Base-by-base conservation (phyloP, 352 stramenopile species). In the Globisporangium nodosum region DNA sequence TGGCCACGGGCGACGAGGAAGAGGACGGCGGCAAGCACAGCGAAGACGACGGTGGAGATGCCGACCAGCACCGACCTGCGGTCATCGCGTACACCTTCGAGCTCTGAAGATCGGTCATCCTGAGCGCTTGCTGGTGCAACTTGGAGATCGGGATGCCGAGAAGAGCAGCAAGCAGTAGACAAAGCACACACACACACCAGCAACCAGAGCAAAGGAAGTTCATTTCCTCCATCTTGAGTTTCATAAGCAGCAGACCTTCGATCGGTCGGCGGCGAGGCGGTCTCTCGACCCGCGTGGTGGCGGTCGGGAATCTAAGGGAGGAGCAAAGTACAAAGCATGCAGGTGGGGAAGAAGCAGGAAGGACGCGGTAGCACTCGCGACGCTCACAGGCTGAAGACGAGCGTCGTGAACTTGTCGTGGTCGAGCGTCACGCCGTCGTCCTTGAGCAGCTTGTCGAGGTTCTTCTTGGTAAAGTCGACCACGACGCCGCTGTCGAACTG, bases 391-490 rank as follows among this genome's bases (percentile, higher is more conserved):
- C 81, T 89, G 67, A 94, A 94, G 54, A 94, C 85, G 53, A 90
- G 81, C 60, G 79, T 64, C 39, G 76, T 66, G 56, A 94, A 92
- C 74, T 90, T 90, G 5, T 81, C 76, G 61, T 76, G 70, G 70
- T 94, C 79, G 24, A 90, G 51, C 49, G 73, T 80, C 50, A 79
- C 66, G 52, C 78, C 78, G 37, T 90, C 81, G 4, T 70, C 64
- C 33, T 76, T 63, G 40, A 84, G 50, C 9, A 90, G 33, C 61
- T 80, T 70, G 18, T 68, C 65, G 18, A 83, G 56, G 64, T 94
- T 76, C 56, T 84, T 84, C 68, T 89, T 87, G 55, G 94, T 81
- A 58, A 92, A 94, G 49, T 94, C 85, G 21, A 90, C 56, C 39
- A 90, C 70, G 8, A 70, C 69, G 18, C 65, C 51, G 24, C 24